Evolutionary conservation across 345 rosid species (phyloP).

Genomic region (Cardamine resedifolia): DNA sequence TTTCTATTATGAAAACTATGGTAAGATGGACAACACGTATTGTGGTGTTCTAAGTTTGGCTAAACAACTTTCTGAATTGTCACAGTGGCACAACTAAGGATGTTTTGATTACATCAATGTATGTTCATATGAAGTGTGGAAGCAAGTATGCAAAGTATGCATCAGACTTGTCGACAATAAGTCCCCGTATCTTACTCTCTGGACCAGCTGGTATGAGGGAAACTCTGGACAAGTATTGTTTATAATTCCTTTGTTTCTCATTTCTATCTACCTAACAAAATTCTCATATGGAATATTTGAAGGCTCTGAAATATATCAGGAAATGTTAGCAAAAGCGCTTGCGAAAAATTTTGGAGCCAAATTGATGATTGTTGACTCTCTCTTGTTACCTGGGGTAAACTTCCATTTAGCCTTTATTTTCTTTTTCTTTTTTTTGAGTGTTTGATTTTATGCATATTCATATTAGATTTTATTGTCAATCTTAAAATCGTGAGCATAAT

Average conservation of each 20-base stretch:
- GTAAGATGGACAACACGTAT: neutral
- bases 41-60: slow-evolving; percentile 11
- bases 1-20: neutral
- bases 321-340: slow-evolving; percentile 81
- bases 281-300: slow-evolving; percentile 21
- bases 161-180: slow-evolving; percentile 61
- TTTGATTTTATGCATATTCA: neutral
- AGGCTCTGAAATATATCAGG: slow-evolving; percentile 99
- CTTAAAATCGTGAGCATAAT: neutral
- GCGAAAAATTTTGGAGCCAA: slow-evolving; percentile 77
- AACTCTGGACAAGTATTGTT: slow-evolving; percentile 42
- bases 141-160: slow-evolving; percentile 62
- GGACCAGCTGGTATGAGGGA: slow-evolving; percentile 86
- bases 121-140: slow-evolving; percentile 69
- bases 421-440: neutral
- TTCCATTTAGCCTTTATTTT: slow-evolving; percentile 7
- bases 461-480: neutral
- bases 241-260: neutral
- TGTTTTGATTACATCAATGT: slow-evolving; percentile 72
- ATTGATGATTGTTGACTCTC: slow-evolving; percentile 76
- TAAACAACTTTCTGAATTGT: slow-evolving; percentile 15
- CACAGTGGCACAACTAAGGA: slow-evolving; percentile 86
- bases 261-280: neutral
- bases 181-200: slow-evolving; percentile 83
- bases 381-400: slow-evolving; percentile 91